These are phyloP conservation scores for Craspedostauros australis DNA, from an alignment of 108 stramenopile genomes.

Conservation along the genomic window DNA sequence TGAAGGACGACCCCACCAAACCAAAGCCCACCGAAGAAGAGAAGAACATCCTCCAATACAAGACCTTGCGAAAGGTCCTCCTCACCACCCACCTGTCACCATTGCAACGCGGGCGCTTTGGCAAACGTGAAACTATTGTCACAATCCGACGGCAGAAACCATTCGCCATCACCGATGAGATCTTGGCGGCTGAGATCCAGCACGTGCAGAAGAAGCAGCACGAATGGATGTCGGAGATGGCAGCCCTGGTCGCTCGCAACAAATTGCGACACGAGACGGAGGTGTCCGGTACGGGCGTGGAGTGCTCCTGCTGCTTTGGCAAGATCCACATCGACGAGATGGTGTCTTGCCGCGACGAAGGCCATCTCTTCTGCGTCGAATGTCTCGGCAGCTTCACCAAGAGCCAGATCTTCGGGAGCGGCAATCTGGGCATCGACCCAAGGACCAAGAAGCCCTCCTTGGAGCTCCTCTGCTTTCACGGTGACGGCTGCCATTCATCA, in stretches of 20 bases:
- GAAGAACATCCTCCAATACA: constrained; percentile 4
- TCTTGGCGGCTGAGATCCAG: constrained; percentile 27
- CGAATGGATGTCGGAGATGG: constrained; percentile 23
- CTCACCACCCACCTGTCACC: neutral
- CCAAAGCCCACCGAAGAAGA: constrained; percentile 6
- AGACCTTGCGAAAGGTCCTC: constrained; percentile 1
- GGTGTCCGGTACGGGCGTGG: constrained; percentile 29
- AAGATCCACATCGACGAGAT: constrained; percentile 69
- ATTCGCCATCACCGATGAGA: constrained; percentile 13
- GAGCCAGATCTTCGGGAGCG: constrained; percentile 64
- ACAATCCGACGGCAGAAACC: neutral
- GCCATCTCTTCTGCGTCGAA: constrained; percentile 77
- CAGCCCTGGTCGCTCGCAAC: constrained; percentile 2
- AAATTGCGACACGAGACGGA: constrained; percentile 12
- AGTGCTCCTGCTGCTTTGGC: constrained; percentile 75
- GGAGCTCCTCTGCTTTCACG: constrained; percentile 70
- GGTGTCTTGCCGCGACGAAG: constrained; percentile 58
- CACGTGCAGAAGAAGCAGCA: constrained; percentile 25
- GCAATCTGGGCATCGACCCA: constrained; percentile 50
- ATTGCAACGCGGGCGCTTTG: neutral
- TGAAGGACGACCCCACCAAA: neutral
- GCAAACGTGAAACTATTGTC: neutral
- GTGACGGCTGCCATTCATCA: constrained; percentile 51
- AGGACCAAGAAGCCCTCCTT: constrained; percentile 30
- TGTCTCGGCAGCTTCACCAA: constrained; percentile 64